Base-by-base conservation (phyloP, 352 stramenopile genomes). In the Thalassiosira sp. region DNA sequence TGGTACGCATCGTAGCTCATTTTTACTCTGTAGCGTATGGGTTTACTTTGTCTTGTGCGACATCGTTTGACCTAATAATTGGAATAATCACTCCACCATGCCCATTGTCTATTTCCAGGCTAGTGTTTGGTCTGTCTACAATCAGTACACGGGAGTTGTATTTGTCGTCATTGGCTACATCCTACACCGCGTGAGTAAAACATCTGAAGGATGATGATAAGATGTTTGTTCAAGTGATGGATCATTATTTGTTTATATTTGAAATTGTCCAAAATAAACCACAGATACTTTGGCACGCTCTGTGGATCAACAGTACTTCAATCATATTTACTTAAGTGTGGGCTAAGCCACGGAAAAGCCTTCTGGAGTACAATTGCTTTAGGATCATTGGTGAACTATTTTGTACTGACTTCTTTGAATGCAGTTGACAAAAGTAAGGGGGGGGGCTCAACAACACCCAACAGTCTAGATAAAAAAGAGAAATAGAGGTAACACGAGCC, bases 111-210 rank as follows among this genome's bases (percentile, higher is more conserved):
- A n/a, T n/a, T n/a, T n/a, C n/a, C n/a, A n/a, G n/a, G n/a, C n/a
- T 90, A 1, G 82, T 89, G 0, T 91, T 88, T 63, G 85, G 85
- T 59, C 16, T 87, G 43, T 60, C 87, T n/a, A 89, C 72, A n/a
- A 90, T 91, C 28, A 42, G 78, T 51, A 87, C 82, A n/a, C 59
- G 53, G 35, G 76, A 87, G 52, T 78, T 88, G 35, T 91, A 91
- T 63, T 60, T 75, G 11, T 62, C 46, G 49, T 76, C 62, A 22
- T 37, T 83, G 7, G 43, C 62, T 35, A 62, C 54, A 54, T 43
- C 75, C 31, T 83, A 83, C 24, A 74, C 68, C 27, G 75, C 75
- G 71, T 80, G 20, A 78, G 69, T 62, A 31, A 20, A 59, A 33
- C 22, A 1, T n/a, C 20, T 28, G 42, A 49, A 49, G 5, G 5